phyloP scores from a whole-genome alignment of 2,329 filamentous ascomycete genomes.

The Ophiostoma perfectum region DNA sequence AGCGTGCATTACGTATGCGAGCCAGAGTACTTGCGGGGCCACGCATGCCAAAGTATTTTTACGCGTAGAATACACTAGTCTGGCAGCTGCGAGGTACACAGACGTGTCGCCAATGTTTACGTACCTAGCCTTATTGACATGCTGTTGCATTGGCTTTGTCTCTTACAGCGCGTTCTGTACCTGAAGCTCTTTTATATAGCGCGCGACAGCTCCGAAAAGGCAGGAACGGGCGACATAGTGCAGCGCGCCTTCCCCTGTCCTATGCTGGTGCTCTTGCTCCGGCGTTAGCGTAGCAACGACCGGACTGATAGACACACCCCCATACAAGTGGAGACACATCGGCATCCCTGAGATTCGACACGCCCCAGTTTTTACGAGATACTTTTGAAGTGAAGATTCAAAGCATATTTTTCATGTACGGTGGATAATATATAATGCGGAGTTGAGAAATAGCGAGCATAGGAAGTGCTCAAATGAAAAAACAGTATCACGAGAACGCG shows the following conservation, averaged over 20 bases:
- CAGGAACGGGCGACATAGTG: not conserved
- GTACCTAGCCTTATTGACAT: too few species aligned
- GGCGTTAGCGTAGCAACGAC: not conserved
- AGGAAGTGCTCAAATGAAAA: too few species aligned
- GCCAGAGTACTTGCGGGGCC: not conserved
- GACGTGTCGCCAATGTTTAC: too few species aligned
- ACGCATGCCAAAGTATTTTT: constrained; percentile 1
- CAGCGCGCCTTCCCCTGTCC: constrained; percentile 7
- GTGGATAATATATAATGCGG: too few species aligned
- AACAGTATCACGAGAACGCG: too few species aligned
- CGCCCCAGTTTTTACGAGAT: not conserved
- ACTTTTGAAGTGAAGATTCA: not conserved
- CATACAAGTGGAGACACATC: not conserved
- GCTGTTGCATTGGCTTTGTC: too few species aligned
- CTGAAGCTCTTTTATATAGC: not conserved
- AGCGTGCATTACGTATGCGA: constrained; percentile 1
- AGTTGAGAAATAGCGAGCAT: too few species aligned
- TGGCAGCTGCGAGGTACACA: not conserved
- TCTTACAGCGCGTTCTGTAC: not conserved
- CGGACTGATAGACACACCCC: not conserved
- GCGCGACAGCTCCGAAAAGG: not conserved
- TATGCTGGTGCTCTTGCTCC: not conserved
- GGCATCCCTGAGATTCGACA: not conserved
- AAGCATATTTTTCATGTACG: not conserved
- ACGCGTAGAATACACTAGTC: not conserved